Conservation (phyloP, 176 grass and related monocot genomes). For the maize (Zea mays) region Zm-B73-REFERENCE-NAM-5.0 NC_050096.1:252306501-252307000, state of each 20-base stretch:
- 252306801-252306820: slow-evolving; percentile 10
- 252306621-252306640: slow-evolving; percentile 48
- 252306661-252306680: slow-evolving; percentile 30
- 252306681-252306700: slow-evolving; percentile 15
- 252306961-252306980: slow-evolving; percentile 68
- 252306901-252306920: slow-evolving; percentile 58
- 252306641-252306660: slow-evolving; percentile 36
- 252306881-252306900: slow-evolving; percentile 85
- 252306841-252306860: slow-evolving; percentile 88
- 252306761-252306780: not conserved
- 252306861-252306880: slow-evolving; percentile 94
- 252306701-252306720: not conserved
- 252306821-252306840: slow-evolving; percentile 42
- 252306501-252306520: not conserved
- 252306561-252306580: not conserved
- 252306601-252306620: slow-evolving; percentile 34
- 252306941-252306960: slow-evolving; percentile 92
- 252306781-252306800: slow-evolving; percentile 8
- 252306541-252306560: not conserved
- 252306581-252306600: slow-evolving; percentile 19
- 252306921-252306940: slow-evolving; percentile 78
- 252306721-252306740: not conserved
- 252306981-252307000: slow-evolving; percentile 16
- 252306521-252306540: slow-evolving; percentile 8
- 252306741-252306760: slow-evolving; percentile 3